These are phyloP conservation scores for Senna tora DNA, from an alignment of 306 rosid species.

Conservation along the genomic window DNA sequence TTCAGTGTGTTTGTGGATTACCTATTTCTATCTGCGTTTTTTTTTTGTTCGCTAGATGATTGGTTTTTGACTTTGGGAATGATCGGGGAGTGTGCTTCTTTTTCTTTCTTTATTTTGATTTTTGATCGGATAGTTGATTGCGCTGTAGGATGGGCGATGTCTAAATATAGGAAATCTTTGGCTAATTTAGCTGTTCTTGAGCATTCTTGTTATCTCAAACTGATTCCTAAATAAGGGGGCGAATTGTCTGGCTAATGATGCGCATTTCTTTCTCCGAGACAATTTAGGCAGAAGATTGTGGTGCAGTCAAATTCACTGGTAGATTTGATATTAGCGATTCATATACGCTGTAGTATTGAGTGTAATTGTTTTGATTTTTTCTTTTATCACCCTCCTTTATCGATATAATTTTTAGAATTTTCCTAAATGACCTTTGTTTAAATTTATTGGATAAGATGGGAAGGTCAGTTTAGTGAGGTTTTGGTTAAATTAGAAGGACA, in stretches of 20 bases:
- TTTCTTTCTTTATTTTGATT: slow-evolving; percentile 15
- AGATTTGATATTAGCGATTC: slow-evolving; percentile 49
- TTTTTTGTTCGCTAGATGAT: slow-evolving; percentile 12
- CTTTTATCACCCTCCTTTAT: slow-evolving; percentile 5
- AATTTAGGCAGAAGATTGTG: slow-evolving; percentile 50
- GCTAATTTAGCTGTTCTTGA: slow-evolving; percentile 45
- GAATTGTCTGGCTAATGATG: slow-evolving; percentile 44
- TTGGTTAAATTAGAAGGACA: slow-evolving; percentile 48
- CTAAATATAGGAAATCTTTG: slow-evolving; percentile 41
- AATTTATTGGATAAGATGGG: slow-evolving; percentile 38
- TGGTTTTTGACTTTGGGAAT: slow-evolving; percentile 16
- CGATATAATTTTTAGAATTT: slow-evolving; percentile 33
- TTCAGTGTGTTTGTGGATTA: slow-evolving; percentile 3
- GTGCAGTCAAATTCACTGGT: slow-evolving; percentile 47
- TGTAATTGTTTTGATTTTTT: slow-evolving; percentile 26
- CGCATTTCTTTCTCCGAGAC: slow-evolving; percentile 30
- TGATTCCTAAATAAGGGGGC: slow-evolving; percentile 57
- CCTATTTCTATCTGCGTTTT: slow-evolving; percentile 34
- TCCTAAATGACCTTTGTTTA: slow-evolving; percentile 37
- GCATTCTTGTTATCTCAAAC: slow-evolving; percentile 34
- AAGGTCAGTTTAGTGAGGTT: slow-evolving; percentile 38
- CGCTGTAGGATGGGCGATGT: slow-evolving; percentile 39
- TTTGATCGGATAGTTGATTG: slow-evolving; percentile 17
- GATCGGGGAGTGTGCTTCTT: slow-evolving; percentile 35
- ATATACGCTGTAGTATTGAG: slow-evolving; percentile 37